Conservation (phyloP, 805 yeast species). For the Schwanniomyces yamadae region DNA sequence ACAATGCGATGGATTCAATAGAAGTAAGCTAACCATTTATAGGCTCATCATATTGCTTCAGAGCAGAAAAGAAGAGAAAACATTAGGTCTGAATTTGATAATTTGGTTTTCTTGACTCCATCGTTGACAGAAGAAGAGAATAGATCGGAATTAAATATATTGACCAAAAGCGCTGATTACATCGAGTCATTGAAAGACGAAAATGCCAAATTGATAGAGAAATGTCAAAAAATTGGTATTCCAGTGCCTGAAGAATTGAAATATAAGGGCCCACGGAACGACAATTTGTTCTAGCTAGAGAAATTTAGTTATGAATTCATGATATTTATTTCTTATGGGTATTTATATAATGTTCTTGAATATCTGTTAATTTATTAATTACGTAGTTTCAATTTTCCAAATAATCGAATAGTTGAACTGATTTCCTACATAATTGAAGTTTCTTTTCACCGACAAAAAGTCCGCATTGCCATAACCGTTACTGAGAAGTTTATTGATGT, state of each 20-base stretch:
- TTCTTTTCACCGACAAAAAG: slow-evolving; percentile 6
- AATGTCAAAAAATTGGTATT: slow-evolving; percentile 41
- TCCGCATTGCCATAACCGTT: slow-evolving; percentile 2
- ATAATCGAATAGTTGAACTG: slow-evolving; percentile 14
- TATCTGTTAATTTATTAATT: slow-evolving; percentile 2
- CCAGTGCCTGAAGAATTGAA: slow-evolving; percentile 41
- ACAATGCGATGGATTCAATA: background rate
- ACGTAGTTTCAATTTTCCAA: slow-evolving; percentile 18
- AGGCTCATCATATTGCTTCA: slow-evolving; percentile 78
- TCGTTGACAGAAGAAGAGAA: slow-evolving; percentile 65
- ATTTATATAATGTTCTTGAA: background rate
- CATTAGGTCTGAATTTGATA: slow-evolving; percentile 78
- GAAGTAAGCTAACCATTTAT: too few species aligned
- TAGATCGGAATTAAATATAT: slow-evolving; percentile 75
- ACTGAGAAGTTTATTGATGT: background rate
- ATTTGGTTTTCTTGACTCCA: slow-evolving; percentile 73
- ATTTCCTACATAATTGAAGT: slow-evolving; percentile 2
- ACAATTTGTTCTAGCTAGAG: too few species aligned
- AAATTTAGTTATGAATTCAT: too few species aligned
- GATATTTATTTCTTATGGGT: background rate
- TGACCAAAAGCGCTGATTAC: slow-evolving; percentile 61
- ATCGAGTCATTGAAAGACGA: slow-evolving; percentile 51
- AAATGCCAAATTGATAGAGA: slow-evolving; percentile 43
- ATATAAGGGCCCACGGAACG: slow-evolving; percentile 25
- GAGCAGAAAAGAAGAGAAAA: slow-evolving; percentile 88